phyloP scores from a whole-genome alignment of 306 rosid genomes.

The Lupinus albus region DNA sequence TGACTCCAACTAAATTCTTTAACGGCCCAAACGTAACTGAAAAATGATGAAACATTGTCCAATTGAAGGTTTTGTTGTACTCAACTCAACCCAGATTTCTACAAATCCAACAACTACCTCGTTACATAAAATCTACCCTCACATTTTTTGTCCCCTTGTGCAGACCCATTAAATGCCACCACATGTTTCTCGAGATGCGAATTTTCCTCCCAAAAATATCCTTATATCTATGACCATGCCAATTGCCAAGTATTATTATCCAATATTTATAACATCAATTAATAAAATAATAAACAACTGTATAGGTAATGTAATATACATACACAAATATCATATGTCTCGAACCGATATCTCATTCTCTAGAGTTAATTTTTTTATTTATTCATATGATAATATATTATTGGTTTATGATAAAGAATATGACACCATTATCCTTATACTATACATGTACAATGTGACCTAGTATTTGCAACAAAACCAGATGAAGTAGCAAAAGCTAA shows the following conservation, averaged over 20 bases:
- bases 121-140: conserved; percentile 38
- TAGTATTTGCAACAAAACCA: not conserved
- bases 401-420: too few species aligned
- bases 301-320: not conserved
- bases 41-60: too few species aligned
- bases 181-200: conserved; percentile 49
- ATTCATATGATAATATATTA: too few species aligned
- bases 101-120: conserved; percentile 37
- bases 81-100: conserved; percentile 29
- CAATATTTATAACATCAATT: not conserved
- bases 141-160: conserved; percentile 40
- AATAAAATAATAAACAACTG: not conserved
- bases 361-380: too few species aligned
- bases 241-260: not conserved
- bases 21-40: too few species aligned
- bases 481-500: not conserved
- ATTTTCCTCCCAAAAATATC: not conserved
- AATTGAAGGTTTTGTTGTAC: conserved; percentile 8
- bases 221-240: conserved; percentile 26
- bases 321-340: too few species aligned
- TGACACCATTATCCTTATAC: too few species aligned
- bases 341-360: too few species aligned
- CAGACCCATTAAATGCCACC: conserved; percentile 33
- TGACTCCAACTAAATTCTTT: too few species aligned
- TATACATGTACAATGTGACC: too few species aligned